phyloP scores from a whole-genome alignment of 1,284 basidiomycete species.

The Cryptococcus wingfieldii region DNA sequence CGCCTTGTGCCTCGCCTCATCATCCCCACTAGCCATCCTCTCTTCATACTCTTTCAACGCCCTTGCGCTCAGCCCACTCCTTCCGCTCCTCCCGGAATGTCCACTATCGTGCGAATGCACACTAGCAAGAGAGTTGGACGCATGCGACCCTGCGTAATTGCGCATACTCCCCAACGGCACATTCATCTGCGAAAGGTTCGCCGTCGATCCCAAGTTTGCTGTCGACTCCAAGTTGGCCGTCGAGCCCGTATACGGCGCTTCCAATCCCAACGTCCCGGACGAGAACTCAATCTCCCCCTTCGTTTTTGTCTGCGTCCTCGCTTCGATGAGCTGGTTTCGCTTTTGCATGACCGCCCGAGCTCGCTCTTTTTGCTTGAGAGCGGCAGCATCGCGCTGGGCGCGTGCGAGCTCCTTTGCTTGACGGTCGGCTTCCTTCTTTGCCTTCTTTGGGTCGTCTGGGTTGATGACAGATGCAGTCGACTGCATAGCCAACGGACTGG shows the following conservation, averaged over 20 bases:
- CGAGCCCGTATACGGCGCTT: constrained; percentile 3
- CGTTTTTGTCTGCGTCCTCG: constrained; percentile 40
- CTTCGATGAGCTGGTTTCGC: constrained; percentile 67
- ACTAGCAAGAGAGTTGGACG: constrained; percentile 9
- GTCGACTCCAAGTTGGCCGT: neutral
- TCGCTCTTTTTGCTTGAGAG: constrained; percentile 66
- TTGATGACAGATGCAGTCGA: neutral
- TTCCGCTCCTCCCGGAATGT: constrained; percentile 9
- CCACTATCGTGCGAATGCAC: constrained; percentile 17
- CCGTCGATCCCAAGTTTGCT: neutral
- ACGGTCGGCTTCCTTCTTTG: constrained; percentile 84
- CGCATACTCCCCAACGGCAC: neutral
- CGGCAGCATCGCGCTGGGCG: constrained; percentile 72
- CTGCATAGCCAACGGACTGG: neutral
- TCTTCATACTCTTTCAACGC: constrained; percentile 31
- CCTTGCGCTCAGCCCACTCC: constrained; percentile 15
- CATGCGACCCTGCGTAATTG: constrained; percentile 9
- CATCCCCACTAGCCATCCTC: constrained; percentile 6
- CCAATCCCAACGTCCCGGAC: constrained; percentile 5
- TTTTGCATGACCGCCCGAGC: constrained; percentile 94
- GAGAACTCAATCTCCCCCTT: constrained; percentile 40
- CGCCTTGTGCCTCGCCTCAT: constrained; percentile 60
- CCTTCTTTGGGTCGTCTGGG: constrained; percentile 66
- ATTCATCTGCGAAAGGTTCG: neutral
- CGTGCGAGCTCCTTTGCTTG: constrained; percentile 80